Percentiles rank a stretch among this genome's conserved stretches.
These are phyloP conservation scores for Brassica hybrid DNA, from an alignment of 441 rosid species.

Conservation along the genomic window DNA sequence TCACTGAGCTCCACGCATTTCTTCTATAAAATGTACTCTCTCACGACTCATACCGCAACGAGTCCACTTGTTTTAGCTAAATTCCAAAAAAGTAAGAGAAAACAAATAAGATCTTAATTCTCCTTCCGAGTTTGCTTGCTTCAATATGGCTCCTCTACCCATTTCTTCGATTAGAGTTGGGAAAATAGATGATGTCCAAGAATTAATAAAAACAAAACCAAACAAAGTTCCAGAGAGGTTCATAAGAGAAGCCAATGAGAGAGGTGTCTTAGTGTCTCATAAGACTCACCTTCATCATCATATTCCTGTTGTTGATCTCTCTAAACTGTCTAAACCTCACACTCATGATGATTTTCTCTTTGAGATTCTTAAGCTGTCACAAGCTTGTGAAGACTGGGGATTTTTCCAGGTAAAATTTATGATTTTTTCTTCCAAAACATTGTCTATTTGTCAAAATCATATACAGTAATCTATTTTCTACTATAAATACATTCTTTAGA, in stretches of 20 bases:
- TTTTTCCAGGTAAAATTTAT: conserved; percentile 64
- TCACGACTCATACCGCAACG: conserved; percentile 26
- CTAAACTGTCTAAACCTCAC: conserved; percentile 49
- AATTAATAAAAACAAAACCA: conserved; percentile 57
- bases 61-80: conserved; percentile 18
- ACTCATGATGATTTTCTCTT: conserved; percentile 42
- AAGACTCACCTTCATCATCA: conserved; percentile 39
- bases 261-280: conserved; percentile 42
- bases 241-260: conserved; percentile 53
- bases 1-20: conserved; percentile 37
- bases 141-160: conserved; percentile 59
- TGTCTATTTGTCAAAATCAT: conserved; percentile 2
- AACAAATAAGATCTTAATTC: not conserved
- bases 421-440: not conserved
- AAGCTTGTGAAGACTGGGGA: conserved; percentile 78
- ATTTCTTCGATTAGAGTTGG: conserved; percentile 55
- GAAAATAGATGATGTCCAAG: conserved; percentile 72
- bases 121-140: conserved; percentile 25
- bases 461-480: not conserved
- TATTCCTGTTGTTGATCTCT: conserved; percentile 64
- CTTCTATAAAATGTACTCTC: conserved; percentile 40
- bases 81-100: conserved; percentile 1
- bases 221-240: conserved; percentile 61
- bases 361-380: conserved; percentile 51
- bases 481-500: not conserved